Conservation (phyloP, 2,329 filamentous ascomycete genomes). For the Uncinocarpus reesii region DNA sequence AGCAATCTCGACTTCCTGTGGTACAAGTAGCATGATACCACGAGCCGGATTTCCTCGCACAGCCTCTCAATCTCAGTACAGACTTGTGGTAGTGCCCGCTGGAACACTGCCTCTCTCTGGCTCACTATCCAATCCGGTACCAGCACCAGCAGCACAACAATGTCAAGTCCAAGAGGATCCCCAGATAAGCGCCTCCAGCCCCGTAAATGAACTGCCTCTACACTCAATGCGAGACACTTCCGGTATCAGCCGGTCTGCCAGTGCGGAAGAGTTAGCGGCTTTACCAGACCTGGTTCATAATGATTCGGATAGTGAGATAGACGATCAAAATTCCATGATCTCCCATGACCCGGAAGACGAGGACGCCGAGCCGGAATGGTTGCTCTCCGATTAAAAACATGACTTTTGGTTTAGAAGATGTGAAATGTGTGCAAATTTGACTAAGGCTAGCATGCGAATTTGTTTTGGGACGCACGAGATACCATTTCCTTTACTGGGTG, state of each 20-base stretch:
- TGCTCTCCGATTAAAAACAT: constrained; percentile 33
- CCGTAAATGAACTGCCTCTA: constrained; percentile 19
- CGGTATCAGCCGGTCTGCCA: constrained; percentile 20
- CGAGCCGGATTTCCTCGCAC: background rate
- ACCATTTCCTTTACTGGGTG: background rate
- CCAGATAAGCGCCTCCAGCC: background rate
- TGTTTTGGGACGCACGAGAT: background rate
- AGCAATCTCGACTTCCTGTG: background rate
- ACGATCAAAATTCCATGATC: constrained; percentile 42
- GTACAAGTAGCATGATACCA: constrained; percentile 6
- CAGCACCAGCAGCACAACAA: background rate
- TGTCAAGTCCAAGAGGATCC: background rate
- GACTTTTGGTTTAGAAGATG: background rate
- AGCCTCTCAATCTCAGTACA: constrained; percentile 19
- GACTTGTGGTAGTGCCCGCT: constrained; percentile 24
- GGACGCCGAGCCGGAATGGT: constrained; percentile 55
- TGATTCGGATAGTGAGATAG: constrained; percentile 29
- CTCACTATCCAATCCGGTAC: background rate
- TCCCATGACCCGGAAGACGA: constrained; percentile 57
- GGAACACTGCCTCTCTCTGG: background rate
- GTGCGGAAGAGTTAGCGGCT: constrained; percentile 22
- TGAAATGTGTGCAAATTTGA: no score
- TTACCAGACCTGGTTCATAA: constrained; percentile 17
- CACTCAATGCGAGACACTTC: constrained; percentile 22
- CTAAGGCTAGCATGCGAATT: no score